Percentiles rank a stretch among this genome's conserved stretches.
Evolutionary conservation across 2,329 filamentous ascomycete species (phyloP).

Genomic region (Metarhizium humberi): DNA sequence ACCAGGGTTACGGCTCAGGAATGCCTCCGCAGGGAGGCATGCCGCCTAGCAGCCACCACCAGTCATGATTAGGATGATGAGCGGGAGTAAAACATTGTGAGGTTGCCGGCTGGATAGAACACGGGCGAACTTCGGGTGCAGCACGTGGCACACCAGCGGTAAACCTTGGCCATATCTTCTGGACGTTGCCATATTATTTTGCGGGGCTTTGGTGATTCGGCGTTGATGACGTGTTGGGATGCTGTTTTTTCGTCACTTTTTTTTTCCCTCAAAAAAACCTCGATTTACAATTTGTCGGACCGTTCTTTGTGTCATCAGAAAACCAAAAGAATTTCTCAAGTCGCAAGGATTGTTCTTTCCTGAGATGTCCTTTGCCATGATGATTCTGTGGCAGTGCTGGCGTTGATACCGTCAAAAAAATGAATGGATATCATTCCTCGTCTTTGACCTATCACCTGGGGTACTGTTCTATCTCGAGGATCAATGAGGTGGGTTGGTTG

Average conservation of each 20-base stretch:
- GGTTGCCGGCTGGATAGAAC: neutral
- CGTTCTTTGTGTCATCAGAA: neutral
- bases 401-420: neutral
- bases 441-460: neutral
- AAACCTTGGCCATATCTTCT: constrained; percentile 15
- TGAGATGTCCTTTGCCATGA: neutral
- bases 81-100: neutral
- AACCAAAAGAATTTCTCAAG: neutral
- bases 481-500: neutral
- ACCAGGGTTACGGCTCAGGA: constrained; percentile 59
- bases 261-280: neutral
- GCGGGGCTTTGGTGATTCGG: constrained; percentile 32
- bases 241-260: constrained; percentile 8
- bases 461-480: neutral
- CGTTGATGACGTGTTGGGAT: constrained; percentile 30
- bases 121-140: neutral
- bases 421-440: neutral
- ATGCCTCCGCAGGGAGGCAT: constrained; percentile 73
- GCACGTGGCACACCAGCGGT: constrained; percentile 10
- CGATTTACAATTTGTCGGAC: neutral
- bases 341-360: neutral
- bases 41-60: constrained; percentile 74
- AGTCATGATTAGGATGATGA: constrained; percentile 44
- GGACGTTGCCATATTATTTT: constrained; percentile 26
- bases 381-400: neutral